phyloP scores from a whole-genome alignment of 129 eudicot species.

The Lactuca sativa region DNA sequence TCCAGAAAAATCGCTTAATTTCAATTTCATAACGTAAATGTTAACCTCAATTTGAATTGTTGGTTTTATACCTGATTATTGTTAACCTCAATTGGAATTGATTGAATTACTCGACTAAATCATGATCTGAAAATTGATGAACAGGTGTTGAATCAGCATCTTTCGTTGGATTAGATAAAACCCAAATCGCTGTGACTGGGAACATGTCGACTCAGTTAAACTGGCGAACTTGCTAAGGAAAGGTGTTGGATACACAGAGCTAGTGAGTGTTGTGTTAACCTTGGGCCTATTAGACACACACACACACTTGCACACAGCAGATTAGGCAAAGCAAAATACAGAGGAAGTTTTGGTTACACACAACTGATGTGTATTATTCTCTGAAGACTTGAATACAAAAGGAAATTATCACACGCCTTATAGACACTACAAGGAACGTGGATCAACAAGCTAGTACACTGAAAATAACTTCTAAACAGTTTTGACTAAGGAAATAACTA shows the following conservation, averaged over 20 bases:
- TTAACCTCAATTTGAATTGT: background rate
- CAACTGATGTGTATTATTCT: too few species aligned
- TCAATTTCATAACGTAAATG: background rate
- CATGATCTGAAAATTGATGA: background rate
- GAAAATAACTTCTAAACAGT: too few species aligned
- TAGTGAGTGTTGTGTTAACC: constrained; percentile 20
- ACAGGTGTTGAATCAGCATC: constrained; percentile 41
- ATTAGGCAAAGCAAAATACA: too few species aligned
- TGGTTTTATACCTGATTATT: background rate
- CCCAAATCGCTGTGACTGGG: constrained; percentile 41
- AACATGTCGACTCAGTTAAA: constrained; percentile 33
- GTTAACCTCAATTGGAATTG: background rate
- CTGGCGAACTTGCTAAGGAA: constrained; percentile 30
- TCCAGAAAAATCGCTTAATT: background rate
- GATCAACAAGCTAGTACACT: too few species aligned
- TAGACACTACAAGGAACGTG: too few species aligned
- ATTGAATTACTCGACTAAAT: background rate
- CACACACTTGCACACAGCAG: too few species aligned
- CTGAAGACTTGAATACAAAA: too few species aligned
- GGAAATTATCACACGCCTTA: too few species aligned
- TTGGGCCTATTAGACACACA: too few species aligned
- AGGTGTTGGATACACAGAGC: constrained; percentile 26
- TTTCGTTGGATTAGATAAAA: constrained; percentile 25
- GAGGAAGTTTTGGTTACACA: too few species aligned
- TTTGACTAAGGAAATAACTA: too few species aligned